Evolutionary conservation across 345 rosid genomes (phyloP), one percentile per base, ranked within the genome.

Genomic region (Nephelium lappaceum): DNA sequence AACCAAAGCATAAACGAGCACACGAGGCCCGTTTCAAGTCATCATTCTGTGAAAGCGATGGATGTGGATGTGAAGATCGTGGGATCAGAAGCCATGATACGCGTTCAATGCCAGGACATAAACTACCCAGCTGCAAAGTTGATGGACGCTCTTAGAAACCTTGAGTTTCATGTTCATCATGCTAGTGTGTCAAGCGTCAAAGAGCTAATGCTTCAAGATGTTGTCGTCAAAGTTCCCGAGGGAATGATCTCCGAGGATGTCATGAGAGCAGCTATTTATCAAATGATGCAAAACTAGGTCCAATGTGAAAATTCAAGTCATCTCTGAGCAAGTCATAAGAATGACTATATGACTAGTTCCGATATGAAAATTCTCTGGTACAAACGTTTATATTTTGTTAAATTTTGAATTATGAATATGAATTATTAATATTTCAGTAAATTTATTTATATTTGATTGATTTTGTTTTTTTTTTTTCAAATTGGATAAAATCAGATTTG

Each of bases 31-130:
- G 11, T 15, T 69, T 14, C 77, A 18, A 66, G 14, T 39, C 36
- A 21, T 51, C 61, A 45, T 19, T 70, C 71, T n/a, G 60, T 62
- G 0, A 81, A 24, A 45, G 18, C 65, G 18, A 77, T 82, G 73
- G 88, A 84, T 64, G 85, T 88, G 14, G 90, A 86, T 39, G 91
- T 89, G 67, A 91, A 86, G 85, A 82, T 86, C 42, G 69, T 89
- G 1, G 95, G 95, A 43, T 69, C 80, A 0, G 90, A 89, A 70
- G 89, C 87, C 6, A 72, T 89, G 85, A 79, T 91, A 10, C 72
- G 86, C 11, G 85, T 88, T 8, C 89, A 73, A 53, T 80, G 84
- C 64, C 80, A 84, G 1, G 86, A 89, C 65, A 49, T 77, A 11
- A 77, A 89, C 71, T 79, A 85, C 39, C 91, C 95, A 0, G 81